Base-by-base conservation (phyloP, 2,329 filamentous ascomycete genomes). In the Anisogramma anomala region DNA sequence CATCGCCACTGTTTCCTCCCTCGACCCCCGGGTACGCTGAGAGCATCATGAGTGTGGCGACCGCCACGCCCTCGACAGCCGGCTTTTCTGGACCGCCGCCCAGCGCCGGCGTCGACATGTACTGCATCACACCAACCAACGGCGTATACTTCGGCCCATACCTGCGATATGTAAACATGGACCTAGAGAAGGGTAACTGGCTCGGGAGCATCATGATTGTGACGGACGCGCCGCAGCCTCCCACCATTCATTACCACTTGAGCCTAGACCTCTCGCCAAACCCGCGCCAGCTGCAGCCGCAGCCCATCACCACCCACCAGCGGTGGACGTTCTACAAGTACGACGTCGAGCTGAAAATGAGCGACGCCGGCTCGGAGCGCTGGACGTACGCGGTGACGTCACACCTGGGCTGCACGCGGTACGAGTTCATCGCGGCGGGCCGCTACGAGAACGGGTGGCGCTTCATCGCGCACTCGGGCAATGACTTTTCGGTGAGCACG, bases 341-440 rank as follows among this genome's bases (percentile, higher is more conserved):
- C 55, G 87, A 94, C 48, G 62, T 96, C 42, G 84, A 94, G 47
- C 62, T 98, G 34, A 78, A 77, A 46, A 98, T 98, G 91, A 79
- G 83, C 25, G 88, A 96, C 13, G 72, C 70, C 19, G 73, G 77
- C 22, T 82, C 86, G 0, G 75, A 79, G 49, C 83, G 91, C 56
- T 98, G 91, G 91, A 98, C 91, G 0, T 98, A 98, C 56, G 91
- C 91, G 2, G 88, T 98, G 38, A 98, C 91, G 0, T 96, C 91
- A 1, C 88, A 96, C 55, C 69, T 96, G 15, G 91, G 91, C 25
- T 98, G 91, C 63, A 96, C 91, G n/a, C 77, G 91, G 19, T 98
- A 96, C 60, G 91, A 98, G 55, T 98, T 98, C 59, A 72, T 95
- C 15, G 84, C 98, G 14, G 91, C 91, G 15, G 89, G 89, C 6